phyloP scores from a whole-genome alignment of 106 monocot species.

The Acanthochlamys bracteata region DNA sequence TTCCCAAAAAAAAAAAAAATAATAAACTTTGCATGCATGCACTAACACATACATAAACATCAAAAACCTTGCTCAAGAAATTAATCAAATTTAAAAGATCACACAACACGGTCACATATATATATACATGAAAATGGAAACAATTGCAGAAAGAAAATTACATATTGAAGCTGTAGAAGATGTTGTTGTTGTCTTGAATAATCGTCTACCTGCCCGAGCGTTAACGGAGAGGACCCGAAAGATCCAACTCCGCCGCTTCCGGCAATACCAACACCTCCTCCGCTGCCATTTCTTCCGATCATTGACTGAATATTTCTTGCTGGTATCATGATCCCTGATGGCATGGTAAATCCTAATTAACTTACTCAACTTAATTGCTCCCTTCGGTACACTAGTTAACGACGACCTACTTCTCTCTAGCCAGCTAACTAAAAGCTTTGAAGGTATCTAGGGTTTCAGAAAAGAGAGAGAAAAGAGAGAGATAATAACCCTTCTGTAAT shows the following conservation, averaged over 20 bases:
- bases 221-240: constrained; percentile 34
- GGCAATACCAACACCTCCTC: constrained; percentile 11
- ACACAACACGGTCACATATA: no score
- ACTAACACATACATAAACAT: no score
- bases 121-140: no score
- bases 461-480: constrained; percentile 1
- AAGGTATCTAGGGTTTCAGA: not conserved
- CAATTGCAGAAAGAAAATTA: no score
- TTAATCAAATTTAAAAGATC: no score
- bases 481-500: no score
- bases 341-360: constrained; percentile 40
- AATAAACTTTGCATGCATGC: no score
- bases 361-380: constrained; percentile 9
- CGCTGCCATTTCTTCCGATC: constrained; percentile 33
- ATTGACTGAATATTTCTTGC: constrained; percentile 47
- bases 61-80: no score
- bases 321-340: constrained; percentile 79
- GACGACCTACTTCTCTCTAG: not conserved
- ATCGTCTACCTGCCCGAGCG: constrained; percentile 49
- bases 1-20: no score
- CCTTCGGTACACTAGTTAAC: not conserved
- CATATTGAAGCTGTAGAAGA: no score
- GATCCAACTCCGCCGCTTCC: not conserved
- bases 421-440: not conserved
- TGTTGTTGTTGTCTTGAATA: not conserved